phyloP scores from a whole-genome alignment of 2,329 filamentous ascomycete species.

The Colletotrichum musicola region DNA sequence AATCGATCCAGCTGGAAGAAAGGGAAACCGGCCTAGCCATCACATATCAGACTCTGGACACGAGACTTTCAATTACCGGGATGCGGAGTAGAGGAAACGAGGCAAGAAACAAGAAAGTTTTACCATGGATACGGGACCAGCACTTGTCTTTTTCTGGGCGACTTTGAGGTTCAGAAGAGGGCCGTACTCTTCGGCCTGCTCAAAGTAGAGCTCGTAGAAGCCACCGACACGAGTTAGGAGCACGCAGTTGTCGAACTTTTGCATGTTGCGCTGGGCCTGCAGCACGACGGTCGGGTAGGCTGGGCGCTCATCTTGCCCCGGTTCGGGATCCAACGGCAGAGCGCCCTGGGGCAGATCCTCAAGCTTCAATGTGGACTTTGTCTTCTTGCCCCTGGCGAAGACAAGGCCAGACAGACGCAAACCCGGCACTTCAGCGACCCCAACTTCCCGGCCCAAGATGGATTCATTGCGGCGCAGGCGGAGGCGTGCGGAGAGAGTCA shows the following conservation, averaged over 20 bases:
- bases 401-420: conserved; percentile 20
- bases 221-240: conserved; percentile 91
- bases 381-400: conserved; percentile 64
- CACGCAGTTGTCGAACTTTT: conserved; percentile 90
- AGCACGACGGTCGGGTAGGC: conserved; percentile 89
- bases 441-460: conserved; percentile 6
- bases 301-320: conserved; percentile 61
- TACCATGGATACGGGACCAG: conserved; percentile 88
- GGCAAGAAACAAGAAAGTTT: conserved; percentile 33
- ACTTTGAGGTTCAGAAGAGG: conserved; percentile 91
- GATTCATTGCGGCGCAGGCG: conserved; percentile 27
- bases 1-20: conserved; percentile 93
- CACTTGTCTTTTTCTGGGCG: conserved; percentile 79
- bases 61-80: conserved; percentile 26
- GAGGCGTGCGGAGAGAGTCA: conserved; percentile 20
- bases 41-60: conserved; percentile 41
- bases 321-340: conserved; percentile 53
- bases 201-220: conserved; percentile 98
- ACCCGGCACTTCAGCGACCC: conserved; percentile 6
- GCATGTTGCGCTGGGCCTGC: conserved; percentile 90
- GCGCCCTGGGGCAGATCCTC: conserved; percentile 70
- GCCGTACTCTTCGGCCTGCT: conserved; percentile 91
- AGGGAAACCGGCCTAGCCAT: conserved; percentile 84
- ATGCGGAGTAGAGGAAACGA: not conserved
- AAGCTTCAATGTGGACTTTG: conserved; percentile 64